A percentile compares a stretch with the other conserved stretches of the same genome.
phyloP scores from a whole-genome alignment of 192 early-diverging fungal species.

The Backusella australiensis region DNA sequence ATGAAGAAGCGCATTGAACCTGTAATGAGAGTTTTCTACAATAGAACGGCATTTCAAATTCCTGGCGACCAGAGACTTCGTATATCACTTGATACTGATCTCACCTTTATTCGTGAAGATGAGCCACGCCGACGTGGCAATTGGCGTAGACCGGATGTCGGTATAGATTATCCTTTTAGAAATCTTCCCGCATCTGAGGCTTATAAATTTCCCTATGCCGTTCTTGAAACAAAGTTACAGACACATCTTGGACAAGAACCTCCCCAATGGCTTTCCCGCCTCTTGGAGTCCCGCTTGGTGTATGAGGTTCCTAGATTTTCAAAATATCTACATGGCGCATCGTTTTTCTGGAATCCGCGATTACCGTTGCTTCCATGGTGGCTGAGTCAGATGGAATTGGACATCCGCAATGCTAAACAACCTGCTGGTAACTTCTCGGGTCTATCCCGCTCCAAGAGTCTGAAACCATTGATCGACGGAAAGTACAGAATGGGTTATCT shows the following conservation, averaged over 20 bases:
- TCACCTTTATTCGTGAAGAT: slow-evolving; percentile 97
- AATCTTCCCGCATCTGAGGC: slow-evolving; percentile 61
- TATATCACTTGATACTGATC: slow-evolving; percentile 93
- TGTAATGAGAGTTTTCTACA: slow-evolving; percentile 89
- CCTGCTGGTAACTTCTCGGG: slow-evolving; percentile 47
- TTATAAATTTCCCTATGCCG: slow-evolving; percentile 81
- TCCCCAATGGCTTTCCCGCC: slow-evolving; percentile 79
- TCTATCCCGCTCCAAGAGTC: slow-evolving; percentile 46
- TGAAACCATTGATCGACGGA: slow-evolving; percentile 32
- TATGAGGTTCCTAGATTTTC: slow-evolving; percentile 50
- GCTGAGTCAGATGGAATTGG: slow-evolving; percentile 37
- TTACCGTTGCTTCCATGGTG: slow-evolving; percentile 48
- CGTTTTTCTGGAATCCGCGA: slow-evolving; percentile 42
- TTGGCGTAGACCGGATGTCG: slow-evolving; percentile 92
- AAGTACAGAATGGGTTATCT: slow-evolving; percentile 39
- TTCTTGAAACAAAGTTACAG: slow-evolving; percentile 89
- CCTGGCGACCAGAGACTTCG: slow-evolving; percentile 93
- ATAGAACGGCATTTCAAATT: slow-evolving; percentile 97
- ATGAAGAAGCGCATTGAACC: slow-evolving; percentile 54
- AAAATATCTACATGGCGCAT: slow-evolving; percentile 44
- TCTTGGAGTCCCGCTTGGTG: slow-evolving; percentile 48
- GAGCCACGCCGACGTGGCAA: slow-evolving; percentile 70
- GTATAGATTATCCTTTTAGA: slow-evolving; percentile 77
- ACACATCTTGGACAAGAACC: slow-evolving; percentile 73
- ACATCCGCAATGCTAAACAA: slow-evolving; percentile 77